A percentile compares a stretch with the other conserved stretches of the same genome.
Evolutionary conservation across 176 grass and related monocot genomes (phyloP).

Genomic region (Melocanna baccifera): DNA sequence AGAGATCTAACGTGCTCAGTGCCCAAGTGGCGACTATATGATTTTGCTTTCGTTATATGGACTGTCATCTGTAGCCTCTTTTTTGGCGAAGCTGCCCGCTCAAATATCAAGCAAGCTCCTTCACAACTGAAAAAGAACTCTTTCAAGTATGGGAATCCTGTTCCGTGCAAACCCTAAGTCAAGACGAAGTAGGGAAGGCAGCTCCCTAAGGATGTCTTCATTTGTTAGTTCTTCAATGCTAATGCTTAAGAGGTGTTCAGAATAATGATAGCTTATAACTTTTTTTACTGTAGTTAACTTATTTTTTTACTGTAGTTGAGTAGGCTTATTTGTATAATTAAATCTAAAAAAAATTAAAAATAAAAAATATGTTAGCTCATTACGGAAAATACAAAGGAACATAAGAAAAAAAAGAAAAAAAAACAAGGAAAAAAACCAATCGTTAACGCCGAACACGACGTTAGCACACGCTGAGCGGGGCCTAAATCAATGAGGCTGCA

Average conservation of each 20-base stretch:
- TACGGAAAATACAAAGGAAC: no score
- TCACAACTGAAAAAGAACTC: constrained; percentile 23
- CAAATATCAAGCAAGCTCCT: constrained; percentile 13
- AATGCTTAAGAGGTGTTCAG: no score
- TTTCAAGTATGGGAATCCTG: constrained; percentile 28
- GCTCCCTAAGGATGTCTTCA: constrained; percentile 33
- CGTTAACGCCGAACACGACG: no score
- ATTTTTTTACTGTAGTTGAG: no score
- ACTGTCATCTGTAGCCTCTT: constrained; percentile 25
- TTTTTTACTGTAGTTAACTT: no score
- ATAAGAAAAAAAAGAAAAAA: no score
- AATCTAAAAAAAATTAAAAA: no score
- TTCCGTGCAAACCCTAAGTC: constrained; percentile 28
- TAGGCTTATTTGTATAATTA: no score
- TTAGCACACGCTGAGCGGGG: no score
- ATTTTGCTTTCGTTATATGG: constrained; percentile 14
- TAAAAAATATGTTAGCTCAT: no score
- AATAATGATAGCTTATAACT: no score
- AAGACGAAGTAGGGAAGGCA: constrained; percentile 13
- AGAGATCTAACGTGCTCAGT: constrained; percentile 29
- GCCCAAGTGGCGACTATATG: constrained; percentile 13
- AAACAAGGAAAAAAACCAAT: no score
- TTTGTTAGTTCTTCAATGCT: constrained; percentile 25
- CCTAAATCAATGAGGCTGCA: constrained; percentile 32
- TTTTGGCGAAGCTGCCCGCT: constrained; percentile 17